Evolutionary conservation across 1,284 basidiomycete genomes (phyloP).

Genomic region (Singerocomus inundabilis): DNA sequence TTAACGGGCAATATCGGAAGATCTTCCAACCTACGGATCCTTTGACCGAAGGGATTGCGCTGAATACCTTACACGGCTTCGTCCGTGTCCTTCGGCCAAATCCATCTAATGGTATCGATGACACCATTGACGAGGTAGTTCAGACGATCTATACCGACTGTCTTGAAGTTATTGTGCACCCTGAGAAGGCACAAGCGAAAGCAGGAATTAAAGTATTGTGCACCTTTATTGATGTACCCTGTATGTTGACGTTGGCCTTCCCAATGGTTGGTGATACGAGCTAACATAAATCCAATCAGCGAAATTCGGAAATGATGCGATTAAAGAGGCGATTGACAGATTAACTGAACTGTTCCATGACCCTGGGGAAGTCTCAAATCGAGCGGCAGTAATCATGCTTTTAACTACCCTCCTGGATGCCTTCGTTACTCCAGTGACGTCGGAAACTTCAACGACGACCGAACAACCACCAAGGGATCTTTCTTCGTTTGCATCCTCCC

Average conservation of each 20-base stretch:
- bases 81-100: conserved; percentile 67
- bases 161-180: conserved; percentile 75
- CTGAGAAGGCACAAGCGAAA: conserved; percentile 88
- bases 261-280: conserved; percentile 4
- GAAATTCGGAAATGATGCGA: conserved; percentile 64
- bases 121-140: conserved; percentile 59
- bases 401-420: conserved; percentile 61
- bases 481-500: conserved; percentile 12
- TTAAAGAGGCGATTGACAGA: conserved; percentile 68
- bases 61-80: conserved; percentile 69
- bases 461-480: background rate
- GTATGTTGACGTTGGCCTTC: conserved; percentile 45
- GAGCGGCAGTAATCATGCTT: conserved; percentile 65
- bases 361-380: conserved; percentile 74
- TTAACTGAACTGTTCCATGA: conserved; percentile 75
- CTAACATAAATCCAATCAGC: conserved; percentile 43
- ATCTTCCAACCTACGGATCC: conserved; percentile 88
- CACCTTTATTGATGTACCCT: conserved; percentile 70
- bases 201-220: conserved; percentile 82
- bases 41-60: conserved; percentile 69
- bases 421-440: conserved; percentile 29
- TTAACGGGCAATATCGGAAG: conserved; percentile 40
- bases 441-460: conserved; percentile 1
- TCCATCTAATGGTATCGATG: conserved; percentile 34
- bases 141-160: conserved; percentile 79